These are phyloP conservation scores for Pyrenophora tritici-repentis DNA, from an alignment of 2,329 filamentous ascomycete genomes.

Conservation along the genomic window DNA sequence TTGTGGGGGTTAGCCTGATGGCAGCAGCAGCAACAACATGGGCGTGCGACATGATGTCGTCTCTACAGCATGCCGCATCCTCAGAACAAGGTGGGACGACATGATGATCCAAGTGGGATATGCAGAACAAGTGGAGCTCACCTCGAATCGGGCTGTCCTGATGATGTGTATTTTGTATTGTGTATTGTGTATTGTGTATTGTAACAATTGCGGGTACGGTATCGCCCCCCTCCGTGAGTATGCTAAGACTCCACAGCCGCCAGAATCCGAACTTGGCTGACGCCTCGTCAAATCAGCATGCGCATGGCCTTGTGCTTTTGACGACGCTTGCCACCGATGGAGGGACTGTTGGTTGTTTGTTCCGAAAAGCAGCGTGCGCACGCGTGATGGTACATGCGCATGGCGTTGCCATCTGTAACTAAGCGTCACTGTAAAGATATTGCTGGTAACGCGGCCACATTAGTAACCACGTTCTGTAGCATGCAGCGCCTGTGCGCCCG, in stretches of 20 bases:
- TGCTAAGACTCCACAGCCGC: not conserved
- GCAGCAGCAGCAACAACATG: not conserved
- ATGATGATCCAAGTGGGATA: not conserved
- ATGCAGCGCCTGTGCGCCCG: not conserved
- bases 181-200: conserved; percentile 14
- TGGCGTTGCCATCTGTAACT: too few relatives aligned
- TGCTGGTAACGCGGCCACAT: too few relatives aligned
- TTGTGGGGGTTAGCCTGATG: conserved; percentile 19
- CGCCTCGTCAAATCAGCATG: too few relatives aligned
- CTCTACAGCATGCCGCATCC: not conserved
- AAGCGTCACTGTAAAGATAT: too few relatives aligned
- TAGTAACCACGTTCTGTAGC: too few relatives aligned
- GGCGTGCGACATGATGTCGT: not conserved
- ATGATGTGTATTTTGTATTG: conserved; percentile 15
- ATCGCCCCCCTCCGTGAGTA: conserved; percentile 5
- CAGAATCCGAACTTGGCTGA: too few relatives aligned
- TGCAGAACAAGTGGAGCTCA: conserved; percentile 17
- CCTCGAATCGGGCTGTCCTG: conserved; percentile 14
- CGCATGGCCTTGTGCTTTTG: too few relatives aligned
- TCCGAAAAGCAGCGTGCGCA: too few relatives aligned
- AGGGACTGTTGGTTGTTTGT: too few relatives aligned
- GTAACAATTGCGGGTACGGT: conserved; percentile 14
- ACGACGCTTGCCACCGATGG: too few relatives aligned
- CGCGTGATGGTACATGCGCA: too few relatives aligned
- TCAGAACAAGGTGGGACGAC: not conserved